Base-by-base conservation (phyloP, 2,329 filamentous ascomycete species). In the Pezicula radicicola region DNA sequence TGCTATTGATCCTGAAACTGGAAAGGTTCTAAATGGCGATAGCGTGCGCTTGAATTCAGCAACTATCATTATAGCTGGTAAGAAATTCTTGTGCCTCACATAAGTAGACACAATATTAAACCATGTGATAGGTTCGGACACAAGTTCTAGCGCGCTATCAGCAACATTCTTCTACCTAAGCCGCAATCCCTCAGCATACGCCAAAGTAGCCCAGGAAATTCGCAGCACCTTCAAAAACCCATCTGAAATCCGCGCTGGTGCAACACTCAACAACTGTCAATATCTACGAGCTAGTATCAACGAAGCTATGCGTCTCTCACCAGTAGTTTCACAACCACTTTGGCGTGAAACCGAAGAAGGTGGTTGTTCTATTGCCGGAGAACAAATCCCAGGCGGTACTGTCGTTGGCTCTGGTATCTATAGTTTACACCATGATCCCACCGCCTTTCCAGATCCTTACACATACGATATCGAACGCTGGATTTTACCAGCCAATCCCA, bases 1-100 rank as follows among this genome's bases (percentile, higher is more conserved):
- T 61, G 85, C 85, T 6, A 80, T 79, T 43, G 86, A 89, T 58
- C 85, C 85, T 9, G 84, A 88, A 63, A 88, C 85, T 0, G 85
- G 84, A 48, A 63, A 58, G 28, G 55, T 52, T 2, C 65, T 69
- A 15, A 48, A 50, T 3, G 73, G 70, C 47, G 9, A 33, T 3
- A 39, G 36, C 12, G 50, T 55, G 6, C 46, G 46, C 16, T n/a
- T 28, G 33, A 53, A 54, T 21, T 27, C 54, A 2, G 42, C 43
- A 13, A 56, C 46, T 46, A 45, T 56, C 27, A 54, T 56, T 21
- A 46, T 56, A 37, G 55, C 52, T 16, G 55, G 53, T 55, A 52
- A 28, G 28, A 10, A 13, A 25, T 28, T 43, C n/a, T 41, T 18
- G 8, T 37, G 6, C 35, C 9, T 21, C 3, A 6, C 3, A 21